Base-by-base conservation (phyloP, 1,284 basidiomycete genomes). In the Pisolithus thermaeus region DNA sequence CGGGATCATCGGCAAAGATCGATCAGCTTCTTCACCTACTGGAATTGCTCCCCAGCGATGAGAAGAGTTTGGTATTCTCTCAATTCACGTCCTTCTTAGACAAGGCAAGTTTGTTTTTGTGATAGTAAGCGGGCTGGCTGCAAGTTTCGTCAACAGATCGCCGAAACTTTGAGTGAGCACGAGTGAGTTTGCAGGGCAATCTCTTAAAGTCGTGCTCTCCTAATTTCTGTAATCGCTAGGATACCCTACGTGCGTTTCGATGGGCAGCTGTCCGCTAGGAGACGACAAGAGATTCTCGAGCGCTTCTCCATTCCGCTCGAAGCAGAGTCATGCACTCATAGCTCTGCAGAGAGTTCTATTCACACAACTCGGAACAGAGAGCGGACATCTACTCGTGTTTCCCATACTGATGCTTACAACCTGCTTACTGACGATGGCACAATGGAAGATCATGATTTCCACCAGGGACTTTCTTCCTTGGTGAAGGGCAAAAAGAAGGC, bases 81-180 rank as follows among this genome's bases (percentile, higher is more conserved):
- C 90, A 92, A 60, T 93, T 92, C 61, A 93, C 90, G 2, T 80
- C 82, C 3, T 92, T 91, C 69, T 67, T 92, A 53, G 86, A 90
- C 67, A 85, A 87, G 72, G 87, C 85, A 54, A 48, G 36, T 28
- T 4, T 23, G 7, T 25, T 7, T 20, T n/a, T 49, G 45, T 35
- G 28, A 25, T 2, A 1, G 25, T 14, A 9, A 1, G 22, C 41
- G 16, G 14, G 1, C 30, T 3, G n/a, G 38, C 18, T 44, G 37
- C 20, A 40, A 28, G 20, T 37, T 38, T 47, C 28, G 18, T 40
- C 48, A 16, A 49, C 56, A 92, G 81, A 88, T 94, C 54, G 86
- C 77, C 2, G 80, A 84, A 52, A 76, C 76, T 5, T 68, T 93
- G 28, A 79, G 84, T 30, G 75, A 78, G 52, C 78, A 79, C 59